Percentiles rank a stretch among this genome's conserved stretches.
phyloP scores from a whole-genome alignment of 306 rosid genomes.

The Acacia confusa region DNA sequence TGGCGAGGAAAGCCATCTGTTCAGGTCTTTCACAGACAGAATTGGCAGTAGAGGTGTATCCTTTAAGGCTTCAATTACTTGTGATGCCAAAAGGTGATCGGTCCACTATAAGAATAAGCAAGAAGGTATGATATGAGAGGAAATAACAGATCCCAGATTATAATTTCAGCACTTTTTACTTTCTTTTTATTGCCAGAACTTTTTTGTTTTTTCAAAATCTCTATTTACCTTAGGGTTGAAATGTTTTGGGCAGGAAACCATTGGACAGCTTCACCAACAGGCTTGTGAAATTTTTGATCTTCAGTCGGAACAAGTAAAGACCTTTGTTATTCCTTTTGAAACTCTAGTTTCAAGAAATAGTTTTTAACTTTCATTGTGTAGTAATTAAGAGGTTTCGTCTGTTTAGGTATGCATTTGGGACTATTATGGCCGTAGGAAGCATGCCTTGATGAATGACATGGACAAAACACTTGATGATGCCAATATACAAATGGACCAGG shows the following conservation, averaged over 20 bases:
- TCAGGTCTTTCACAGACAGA: conserved; percentile 90
- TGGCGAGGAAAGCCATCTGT: conserved; percentile 80
- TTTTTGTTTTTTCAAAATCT: conserved; percentile 21
- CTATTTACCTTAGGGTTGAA: conserved; percentile 38
- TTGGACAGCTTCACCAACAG: conserved; percentile 84
- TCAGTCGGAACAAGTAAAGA: conserved; percentile 73
- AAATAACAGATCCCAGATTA: conserved; percentile 26
- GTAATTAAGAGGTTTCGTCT: conserved; percentile 23
- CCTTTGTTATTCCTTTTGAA: conserved; percentile 30
- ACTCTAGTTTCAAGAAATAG: conserved; percentile 1
- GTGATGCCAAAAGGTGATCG: conserved; percentile 76
- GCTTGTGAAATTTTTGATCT: conserved; percentile 94
- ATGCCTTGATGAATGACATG: conserved; percentile 94
- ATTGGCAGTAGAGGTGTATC: conserved; percentile 92
- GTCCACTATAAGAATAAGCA: conserved; percentile 82
- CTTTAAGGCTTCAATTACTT: conserved; percentile 88
- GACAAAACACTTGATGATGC: conserved; percentile 97
- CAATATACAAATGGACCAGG: conserved; percentile 97
- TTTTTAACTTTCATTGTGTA: conserved; percentile 18
- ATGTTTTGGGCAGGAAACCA: conserved; percentile 79
- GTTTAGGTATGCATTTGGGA: conserved; percentile 92
- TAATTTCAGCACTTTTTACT: conserved; percentile 23
- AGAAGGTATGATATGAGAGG: conserved; percentile 70
- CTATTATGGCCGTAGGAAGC: conserved; percentile 77
- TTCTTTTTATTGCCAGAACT: conserved; percentile 22